Percentiles rank a stretch among this genome's conserved stretches.
phyloP scores from a whole-genome alignment of 1,139 yeast genomes.

The Sugiyamaella castrensis region DNA sequence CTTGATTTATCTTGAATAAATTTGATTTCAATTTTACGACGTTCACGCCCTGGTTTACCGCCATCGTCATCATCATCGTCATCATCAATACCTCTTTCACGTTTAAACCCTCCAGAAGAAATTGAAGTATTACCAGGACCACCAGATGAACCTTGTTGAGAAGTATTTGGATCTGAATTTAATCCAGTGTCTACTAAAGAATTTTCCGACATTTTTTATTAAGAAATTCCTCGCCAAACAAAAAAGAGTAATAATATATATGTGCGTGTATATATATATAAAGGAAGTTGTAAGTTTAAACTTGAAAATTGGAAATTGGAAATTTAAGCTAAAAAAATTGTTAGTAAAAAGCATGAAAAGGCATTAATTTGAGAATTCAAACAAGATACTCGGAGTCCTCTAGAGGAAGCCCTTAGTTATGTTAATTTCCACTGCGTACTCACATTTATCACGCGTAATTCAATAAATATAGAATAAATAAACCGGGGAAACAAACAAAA shows the following conservation, averaged over 20 bases:
- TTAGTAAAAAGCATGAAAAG: no score
- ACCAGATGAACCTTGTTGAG: conserved; percentile 12
- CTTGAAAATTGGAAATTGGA: no score
- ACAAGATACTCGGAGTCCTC: no score
- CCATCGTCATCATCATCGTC: conserved; percentile 73
- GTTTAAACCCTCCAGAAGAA: conserved; percentile 20
- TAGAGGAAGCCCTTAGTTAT: no score
- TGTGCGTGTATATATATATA: no score
- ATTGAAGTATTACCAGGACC: conserved; percentile 12
- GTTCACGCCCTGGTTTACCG: conserved; percentile 64
- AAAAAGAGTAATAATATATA: no score
- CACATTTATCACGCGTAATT: not conserved
- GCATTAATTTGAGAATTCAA: no score
- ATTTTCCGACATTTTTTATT: conserved; percentile 18
- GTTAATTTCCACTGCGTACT: no score
- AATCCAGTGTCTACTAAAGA: conserved; percentile 20
- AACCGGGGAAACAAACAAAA: not conserved
- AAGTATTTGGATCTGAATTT: conserved; percentile 16
- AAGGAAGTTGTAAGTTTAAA: no score
- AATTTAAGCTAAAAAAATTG: no score
- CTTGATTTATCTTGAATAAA: conserved; percentile 96
- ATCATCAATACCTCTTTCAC: conserved; percentile 34
- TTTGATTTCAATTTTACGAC: conserved; percentile 95
- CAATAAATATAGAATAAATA: conserved; percentile 1
- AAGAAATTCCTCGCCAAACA: no score